These are phyloP conservation scores for Yamadazyma takamatsuzukensis DNA, from an alignment of 805 yeast genomes.

Conservation along the genomic window DNA sequence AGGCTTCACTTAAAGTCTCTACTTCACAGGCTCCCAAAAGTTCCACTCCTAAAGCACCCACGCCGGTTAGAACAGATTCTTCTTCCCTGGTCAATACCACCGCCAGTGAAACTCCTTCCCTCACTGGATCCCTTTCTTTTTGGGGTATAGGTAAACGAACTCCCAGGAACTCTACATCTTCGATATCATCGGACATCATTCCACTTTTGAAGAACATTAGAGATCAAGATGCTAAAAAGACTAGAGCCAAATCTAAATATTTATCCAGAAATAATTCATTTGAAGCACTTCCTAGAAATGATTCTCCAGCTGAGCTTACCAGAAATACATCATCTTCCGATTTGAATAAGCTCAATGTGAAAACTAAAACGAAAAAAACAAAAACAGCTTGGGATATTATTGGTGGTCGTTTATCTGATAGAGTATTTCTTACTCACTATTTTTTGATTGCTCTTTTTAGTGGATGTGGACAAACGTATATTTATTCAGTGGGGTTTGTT, in stretches of 20 bases:
- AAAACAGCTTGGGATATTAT: constrained; percentile 17
- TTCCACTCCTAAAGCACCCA: not conserved
- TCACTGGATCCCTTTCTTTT: constrained; percentile 34
- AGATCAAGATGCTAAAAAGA: constrained; percentile 5
- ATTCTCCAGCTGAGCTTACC: constrained; percentile 2
- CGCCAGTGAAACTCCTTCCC: constrained; percentile 4
- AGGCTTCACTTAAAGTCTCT: not conserved
- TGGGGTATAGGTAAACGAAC: constrained; percentile 40
- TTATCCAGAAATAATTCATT: constrained; percentile 10
- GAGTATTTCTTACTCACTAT: constrained; percentile 48
- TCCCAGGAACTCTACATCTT: constrained; percentile 17
- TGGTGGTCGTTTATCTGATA: constrained; percentile 18
- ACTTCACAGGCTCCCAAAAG: no score
- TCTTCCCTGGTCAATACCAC: not conserved
- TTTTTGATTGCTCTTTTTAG: constrained; percentile 53
- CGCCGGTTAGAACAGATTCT: not conserved
- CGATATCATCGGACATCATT: constrained; percentile 13
- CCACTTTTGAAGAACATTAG: constrained; percentile 12
- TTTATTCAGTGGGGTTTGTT: constrained; percentile 71
- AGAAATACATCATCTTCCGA: constrained; percentile 1
- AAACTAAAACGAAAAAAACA: constrained; percentile 2
- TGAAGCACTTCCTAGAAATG: not conserved
- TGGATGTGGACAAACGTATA: constrained; percentile 70
- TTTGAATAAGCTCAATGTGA: constrained; percentile 2
- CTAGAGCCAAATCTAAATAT: constrained; percentile 5